Base-by-base conservation (phyloP, 2,329 filamentous ascomycete species). In the Penicillium digitatum region DNA sequence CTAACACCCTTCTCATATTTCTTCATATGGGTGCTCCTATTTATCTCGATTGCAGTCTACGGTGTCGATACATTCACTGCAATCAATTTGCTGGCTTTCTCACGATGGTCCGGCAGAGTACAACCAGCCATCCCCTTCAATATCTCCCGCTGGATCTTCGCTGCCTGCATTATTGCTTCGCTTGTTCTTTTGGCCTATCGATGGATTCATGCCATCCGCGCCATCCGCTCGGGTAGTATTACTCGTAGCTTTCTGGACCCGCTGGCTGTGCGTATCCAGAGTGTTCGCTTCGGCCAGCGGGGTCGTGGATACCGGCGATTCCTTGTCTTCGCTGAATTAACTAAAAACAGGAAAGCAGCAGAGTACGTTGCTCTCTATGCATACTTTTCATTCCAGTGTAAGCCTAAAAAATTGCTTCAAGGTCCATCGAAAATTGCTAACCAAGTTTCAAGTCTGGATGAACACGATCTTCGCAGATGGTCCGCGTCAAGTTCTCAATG, bases 71-170 rank as follows among this genome's bases (percentile, higher is more conserved):
- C 87, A 58, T 97, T 96, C 70, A 96, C 92, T 5, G 92, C 92
- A 59, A 83, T 96, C 75, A 95, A 96, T 60, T 80, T 99, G 38
- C 82, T 99, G 48, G 88, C 83, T 53, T 96, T 96, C 76, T 85
- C 95, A 76, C 85, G 85, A 57, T 97, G 92, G 92, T 89, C 90
- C 1, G 90, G 88, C 50, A 82, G 89, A 62, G 88, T 97, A 64
- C 77, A 90, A 64, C 91, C 91, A 1, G 82, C 83, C 38, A 87
- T 97, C 61, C 82, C 86, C 3, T 85, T 95, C 67, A 77, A 84
- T 46, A 82, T 93, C 51, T 88, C 90, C 12, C 95, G 94, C 76
- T 96, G 92, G 91, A 92, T 99, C 71, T 99, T 97, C 71, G 88
- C 90, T 27, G 83, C 85, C 53, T 96, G 92, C 72, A 97, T 99